Percentiles rank a stretch among this genome's conserved stretches.
phyloP scores from a whole-genome alignment of 768 basidiomycete genomes.

The Russula sp. region DNA sequence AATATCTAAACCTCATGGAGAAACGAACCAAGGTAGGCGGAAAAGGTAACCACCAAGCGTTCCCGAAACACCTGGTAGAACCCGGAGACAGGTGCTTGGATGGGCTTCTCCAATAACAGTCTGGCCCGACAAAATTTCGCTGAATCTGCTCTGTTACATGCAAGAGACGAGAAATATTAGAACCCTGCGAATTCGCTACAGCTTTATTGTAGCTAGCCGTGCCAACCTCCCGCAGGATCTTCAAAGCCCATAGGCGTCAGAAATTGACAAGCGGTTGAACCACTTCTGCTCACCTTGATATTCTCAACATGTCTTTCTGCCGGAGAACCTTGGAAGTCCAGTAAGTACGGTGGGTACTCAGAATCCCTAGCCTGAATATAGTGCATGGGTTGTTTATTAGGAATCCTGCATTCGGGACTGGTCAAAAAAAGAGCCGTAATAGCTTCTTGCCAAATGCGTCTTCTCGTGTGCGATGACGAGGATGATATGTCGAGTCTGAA shows the following conservation, averaged over 20 bases:
- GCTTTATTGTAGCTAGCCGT: conserved; percentile 46
- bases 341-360: conserved; percentile 62
- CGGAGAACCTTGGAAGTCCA: conserved; percentile 53
- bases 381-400: conserved; percentile 45
- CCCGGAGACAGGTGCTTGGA: conserved; percentile 26
- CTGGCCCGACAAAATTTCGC: conserved; percentile 55
- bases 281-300: conserved; percentile 46
- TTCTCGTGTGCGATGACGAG: conserved; percentile 51
- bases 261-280: not conserved
- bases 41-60: conserved; percentile 76
- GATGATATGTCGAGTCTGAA: conserved; percentile 50
- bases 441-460: conserved; percentile 77
- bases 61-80: conserved; percentile 55
- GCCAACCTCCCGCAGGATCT: conserved; percentile 75
- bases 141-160: conserved; percentile 48
- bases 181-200: conserved; percentile 38
- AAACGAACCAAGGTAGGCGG: conserved; percentile 56
- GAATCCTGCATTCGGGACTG: conserved; percentile 50
- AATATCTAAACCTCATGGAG: not conserved
- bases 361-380: conserved; percentile 52
- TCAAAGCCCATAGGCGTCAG: conserved; percentile 2
- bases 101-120: conserved; percentile 57
- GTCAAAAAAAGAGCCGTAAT: conserved; percentile 61
- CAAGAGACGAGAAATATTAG: conserved; percentile 40
- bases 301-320: conserved; percentile 73